Conservation (phyloP, 768 basidiomycete species). For the Pholiota molesta region DNA sequence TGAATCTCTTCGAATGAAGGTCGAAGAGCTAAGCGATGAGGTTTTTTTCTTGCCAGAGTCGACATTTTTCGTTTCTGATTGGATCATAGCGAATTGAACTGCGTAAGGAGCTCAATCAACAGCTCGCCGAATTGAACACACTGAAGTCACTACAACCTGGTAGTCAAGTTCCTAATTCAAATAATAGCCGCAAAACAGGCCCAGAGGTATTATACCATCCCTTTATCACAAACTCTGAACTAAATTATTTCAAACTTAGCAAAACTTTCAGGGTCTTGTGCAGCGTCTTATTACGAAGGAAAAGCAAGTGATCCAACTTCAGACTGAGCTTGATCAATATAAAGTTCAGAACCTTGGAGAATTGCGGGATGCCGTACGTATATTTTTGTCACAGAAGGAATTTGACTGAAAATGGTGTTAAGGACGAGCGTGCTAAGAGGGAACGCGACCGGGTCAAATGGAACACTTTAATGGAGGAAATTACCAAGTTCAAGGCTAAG, state of each 20-base stretch:
- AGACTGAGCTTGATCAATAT: slow-evolving; percentile 68
- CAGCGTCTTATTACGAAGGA: slow-evolving; percentile 85
- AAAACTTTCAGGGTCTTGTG: slow-evolving; percentile 74
- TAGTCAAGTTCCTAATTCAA: slow-evolving; percentile 39
- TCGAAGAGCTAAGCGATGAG: slow-evolving; percentile 70
- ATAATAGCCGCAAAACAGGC: slow-evolving; percentile 48
- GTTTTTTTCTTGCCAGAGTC: slow-evolving; percentile 23
- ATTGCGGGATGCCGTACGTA: slow-evolving; percentile 59
- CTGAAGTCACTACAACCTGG: slow-evolving; percentile 54
- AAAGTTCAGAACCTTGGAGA: slow-evolving; percentile 61
- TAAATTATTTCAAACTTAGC: slow-evolving; percentile 8
- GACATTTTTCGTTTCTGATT: slow-evolving; percentile 3
- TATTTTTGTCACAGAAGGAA: neutral
- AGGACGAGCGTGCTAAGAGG: slow-evolving; percentile 76
- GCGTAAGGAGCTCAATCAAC: slow-evolving; percentile 57
- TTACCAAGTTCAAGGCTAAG: slow-evolving; percentile 68
- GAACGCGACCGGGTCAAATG: slow-evolving; percentile 78
- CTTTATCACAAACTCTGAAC: neutral
- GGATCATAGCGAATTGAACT: slow-evolving; percentile 49
- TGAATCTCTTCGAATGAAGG: slow-evolving; percentile 56
- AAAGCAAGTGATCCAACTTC: slow-evolving; percentile 77
- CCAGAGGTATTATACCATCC: slow-evolving; percentile 51
- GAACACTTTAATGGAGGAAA: slow-evolving; percentile 74
- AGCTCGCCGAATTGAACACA: slow-evolving; percentile 69
- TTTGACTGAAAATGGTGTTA: neutral